A percentile compares a stretch with the other conserved stretches of the same genome.
phyloP scores from a whole-genome alignment of 345 rosid species.

The Psidium friedrichsthalianum region DNA sequence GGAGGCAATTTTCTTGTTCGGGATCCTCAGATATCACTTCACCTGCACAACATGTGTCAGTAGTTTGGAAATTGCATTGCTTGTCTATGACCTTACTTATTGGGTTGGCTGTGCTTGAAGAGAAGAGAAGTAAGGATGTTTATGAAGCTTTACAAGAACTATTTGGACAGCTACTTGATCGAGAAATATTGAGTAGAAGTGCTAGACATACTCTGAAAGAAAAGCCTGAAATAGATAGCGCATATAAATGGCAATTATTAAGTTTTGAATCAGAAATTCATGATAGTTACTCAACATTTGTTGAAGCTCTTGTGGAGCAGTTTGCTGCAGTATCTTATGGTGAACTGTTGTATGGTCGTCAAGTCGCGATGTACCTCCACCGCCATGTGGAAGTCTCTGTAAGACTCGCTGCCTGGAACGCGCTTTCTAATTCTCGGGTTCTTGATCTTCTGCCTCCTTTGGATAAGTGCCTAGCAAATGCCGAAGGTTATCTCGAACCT shows the following conservation, averaged over 20 bases:
- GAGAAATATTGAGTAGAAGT: constrained; percentile 13
- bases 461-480: constrained; percentile 50
- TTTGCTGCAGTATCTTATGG: constrained; percentile 78
- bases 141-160: constrained; percentile 64
- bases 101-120: constrained; percentile 74
- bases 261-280: constrained; percentile 60
- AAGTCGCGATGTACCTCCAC: constrained; percentile 65
- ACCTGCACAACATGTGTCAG: constrained; percentile 41
- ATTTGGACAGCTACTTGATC: constrained; percentile 55
- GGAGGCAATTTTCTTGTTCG: constrained; percentile 45
- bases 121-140: constrained; percentile 47
- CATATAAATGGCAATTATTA: constrained; percentile 21
- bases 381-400: constrained; percentile 49
- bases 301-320: constrained; percentile 74
- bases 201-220: neutral
- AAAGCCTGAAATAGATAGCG: constrained; percentile 7
- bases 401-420: constrained; percentile 70
- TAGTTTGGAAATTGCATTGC: constrained; percentile 86
- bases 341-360: constrained; percentile 60
- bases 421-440: constrained; percentile 46
- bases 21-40: constrained; percentile 21
- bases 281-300: constrained; percentile 60
- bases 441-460: constrained; percentile 79
- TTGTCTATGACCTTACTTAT: constrained; percentile 52
- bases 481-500: constrained; percentile 76